Evolutionary conservation across 2,329 filamentous ascomycete genomes (phyloP).

Genomic region (Phialophora chinensis): DNA sequence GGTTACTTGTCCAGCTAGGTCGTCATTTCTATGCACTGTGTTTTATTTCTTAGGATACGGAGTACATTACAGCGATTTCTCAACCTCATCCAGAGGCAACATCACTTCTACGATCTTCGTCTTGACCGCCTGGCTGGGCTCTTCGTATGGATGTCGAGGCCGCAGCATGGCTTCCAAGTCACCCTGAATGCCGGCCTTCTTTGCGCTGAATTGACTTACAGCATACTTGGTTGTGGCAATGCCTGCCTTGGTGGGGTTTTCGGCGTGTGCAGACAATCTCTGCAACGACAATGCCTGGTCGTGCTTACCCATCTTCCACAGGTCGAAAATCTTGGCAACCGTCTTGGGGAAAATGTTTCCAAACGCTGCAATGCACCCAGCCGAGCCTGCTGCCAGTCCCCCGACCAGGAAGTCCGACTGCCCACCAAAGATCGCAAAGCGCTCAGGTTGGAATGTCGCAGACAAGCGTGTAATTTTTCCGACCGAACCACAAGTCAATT

Average conservation of each 20-base stretch:
- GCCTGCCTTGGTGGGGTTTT: slow-evolving; percentile 59
- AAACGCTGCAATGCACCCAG: slow-evolving; percentile 82
- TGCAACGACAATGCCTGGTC: slow-evolving; percentile 78
- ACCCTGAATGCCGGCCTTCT: slow-evolving; percentile 56
- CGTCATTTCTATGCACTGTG: neutral
- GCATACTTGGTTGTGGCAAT: slow-evolving; percentile 57
- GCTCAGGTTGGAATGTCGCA: slow-evolving; percentile 57
- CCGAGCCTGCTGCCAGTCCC: slow-evolving; percentile 77
- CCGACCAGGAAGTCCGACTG: slow-evolving; percentile 78
- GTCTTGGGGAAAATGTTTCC: slow-evolving; percentile 86
- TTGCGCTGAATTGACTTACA: slow-evolving; percentile 52
- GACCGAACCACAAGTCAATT: slow-evolving; percentile 68
- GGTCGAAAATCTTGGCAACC: slow-evolving; percentile 77
- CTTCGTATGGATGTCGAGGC: slow-evolving; percentile 67
- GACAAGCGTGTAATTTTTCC: slow-evolving; percentile 65
- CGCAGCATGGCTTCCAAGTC: slow-evolving; percentile 60
- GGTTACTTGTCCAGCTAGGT: neutral
- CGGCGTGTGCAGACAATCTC: slow-evolving; percentile 69
- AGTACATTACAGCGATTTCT: slow-evolving; percentile 20
- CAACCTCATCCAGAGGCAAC: slow-evolving; percentile 31
- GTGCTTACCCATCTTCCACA: slow-evolving; percentile 73
- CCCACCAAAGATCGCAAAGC: slow-evolving; percentile 71
- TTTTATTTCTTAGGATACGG: neutral
- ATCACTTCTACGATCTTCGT: slow-evolving; percentile 49
- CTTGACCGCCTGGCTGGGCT: slow-evolving; percentile 52